Base-by-base conservation (phyloP, 129 eudicot species). In the Smallanthus sonchifolius region DNA sequence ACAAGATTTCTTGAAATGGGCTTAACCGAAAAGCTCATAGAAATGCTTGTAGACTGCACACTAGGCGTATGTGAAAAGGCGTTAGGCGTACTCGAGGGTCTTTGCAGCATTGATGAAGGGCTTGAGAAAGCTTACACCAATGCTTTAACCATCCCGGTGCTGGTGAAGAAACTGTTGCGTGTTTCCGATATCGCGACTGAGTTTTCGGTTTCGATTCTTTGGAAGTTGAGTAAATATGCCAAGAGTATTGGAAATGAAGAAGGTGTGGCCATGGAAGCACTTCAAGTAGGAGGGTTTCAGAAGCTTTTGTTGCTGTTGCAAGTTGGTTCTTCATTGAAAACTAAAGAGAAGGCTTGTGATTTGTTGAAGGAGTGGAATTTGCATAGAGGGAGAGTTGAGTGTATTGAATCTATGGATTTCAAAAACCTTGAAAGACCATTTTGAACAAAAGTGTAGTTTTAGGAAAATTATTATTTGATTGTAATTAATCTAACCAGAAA, bases 341-440 rank as follows among this genome's bases (percentile, higher is more conserved):
- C 89, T 0, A 89, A 83, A 85, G 96, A 83, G 73, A 84, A 84
- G 65, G 88, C 87, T 36, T 82, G 77, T 60, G 89, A 89, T 11
- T 52, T 89, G 79, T 73, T 86, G 74, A 86, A 83, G 67, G 73
- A 82, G 68, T 56, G 85, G 83, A 89, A 89, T 84, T 20, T 83
- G 78, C 84, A 69, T 15, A 86, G 90, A 66, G 75, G 75, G 39
- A 84, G 63, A 68, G 77, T 78, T 65, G 96, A 89, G 77, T 89
- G 92, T 65, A 86, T 84, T 74, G 96, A 86, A 67, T 77, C 89
- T 44, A 75, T 70, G 86, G 96, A 89, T 75, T 89, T 86, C 59
- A 89, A 84, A 82, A 57, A 87, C 77, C 89, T 89, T 37, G 84
- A 82, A 17, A 83, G 92, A 79, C 74, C 89, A 2, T 77, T 84